Percentiles rank a stretch among this genome's conserved stretches.
These are phyloP conservation scores for Agapanthus africanus DNA, from an alignment of 106 monocot species.

Conservation along the genomic window DNA sequence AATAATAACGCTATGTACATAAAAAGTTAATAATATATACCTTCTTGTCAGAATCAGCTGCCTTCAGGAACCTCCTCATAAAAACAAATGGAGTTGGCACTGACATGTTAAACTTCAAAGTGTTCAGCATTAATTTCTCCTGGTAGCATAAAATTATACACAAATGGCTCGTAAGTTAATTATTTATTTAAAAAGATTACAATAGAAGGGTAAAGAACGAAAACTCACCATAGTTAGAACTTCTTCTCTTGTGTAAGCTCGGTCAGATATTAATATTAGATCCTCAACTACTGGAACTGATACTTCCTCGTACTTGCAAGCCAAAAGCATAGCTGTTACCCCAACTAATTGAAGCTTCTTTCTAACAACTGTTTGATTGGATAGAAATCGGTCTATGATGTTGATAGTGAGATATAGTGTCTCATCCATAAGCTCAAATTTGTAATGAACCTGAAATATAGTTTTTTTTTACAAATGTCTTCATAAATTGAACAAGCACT, in stretches of 20 bases:
- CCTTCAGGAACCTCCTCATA: constrained; percentile 88
- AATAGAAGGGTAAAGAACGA: no score
- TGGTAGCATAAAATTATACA: no score
- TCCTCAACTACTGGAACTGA: constrained; percentile 80
- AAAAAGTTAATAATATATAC: no score
- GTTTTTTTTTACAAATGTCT: no score
- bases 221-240: constrained; percentile 84
- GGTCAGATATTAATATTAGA: constrained; percentile 66
- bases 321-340: constrained; percentile 87
- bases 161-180: no score
- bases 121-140: constrained; percentile 65
- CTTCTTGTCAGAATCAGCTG: constrained; percentile 12
- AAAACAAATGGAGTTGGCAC: constrained; percentile 80
- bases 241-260: constrained; percentile 67
- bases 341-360: constrained; percentile 90
- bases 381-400: constrained; percentile 80
- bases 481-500: no score
- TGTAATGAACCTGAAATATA: constrained; percentile 97
- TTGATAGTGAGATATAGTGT: constrained; percentile 80
- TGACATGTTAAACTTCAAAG: constrained; percentile 72
- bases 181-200: no score
- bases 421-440: constrained; percentile 89
- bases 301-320: constrained; percentile 91
- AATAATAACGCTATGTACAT: no score
- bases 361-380: constrained; percentile 45